A percentile compares a stretch with the other conserved stretches of the same genome.
Conservation (phyloP, 768 basidiomycete genomes). For the Chlorophyllum brunneum region DNA sequence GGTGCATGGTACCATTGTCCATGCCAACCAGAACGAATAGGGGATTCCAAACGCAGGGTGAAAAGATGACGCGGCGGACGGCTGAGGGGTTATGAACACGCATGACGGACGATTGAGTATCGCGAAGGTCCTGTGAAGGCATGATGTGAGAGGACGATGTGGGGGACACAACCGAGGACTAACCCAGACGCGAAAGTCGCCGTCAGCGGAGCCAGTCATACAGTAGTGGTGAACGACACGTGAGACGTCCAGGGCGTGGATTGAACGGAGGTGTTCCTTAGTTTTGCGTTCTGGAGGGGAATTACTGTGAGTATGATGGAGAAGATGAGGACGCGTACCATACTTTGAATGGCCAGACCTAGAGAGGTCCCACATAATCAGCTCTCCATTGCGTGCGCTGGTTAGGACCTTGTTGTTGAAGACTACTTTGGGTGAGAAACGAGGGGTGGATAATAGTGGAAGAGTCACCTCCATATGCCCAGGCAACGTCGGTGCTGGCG, state of each 20-base stretch:
- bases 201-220: slow-evolving; percentile 78
- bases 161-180: slow-evolving; percentile 16
- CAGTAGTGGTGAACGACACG: slow-evolving; percentile 67
- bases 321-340: slow-evolving; percentile 38
- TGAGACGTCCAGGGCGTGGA: slow-evolving; percentile 67
- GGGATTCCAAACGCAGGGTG: slow-evolving; percentile 60
- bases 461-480: slow-evolving; percentile 62
- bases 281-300: slow-evolving; percentile 49
- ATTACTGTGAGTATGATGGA: not conserved
- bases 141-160: not conserved
- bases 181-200: slow-evolving; percentile 80
- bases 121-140: slow-evolving; percentile 67
- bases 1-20: slow-evolving; percentile 67
- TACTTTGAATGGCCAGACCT: slow-evolving; percentile 65
- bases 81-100: slow-evolving; percentile 67
- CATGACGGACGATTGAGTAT: slow-evolving; percentile 64
- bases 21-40: slow-evolving; percentile 66
- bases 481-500: slow-evolving; percentile 76
- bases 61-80: slow-evolving; percentile 68
- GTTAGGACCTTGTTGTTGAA: slow-evolving; percentile 77
- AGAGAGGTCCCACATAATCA: slow-evolving; percentile 80
- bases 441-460: not conserved
- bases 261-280: slow-evolving; percentile 69
- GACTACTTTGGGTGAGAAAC: slow-evolving; percentile 32
- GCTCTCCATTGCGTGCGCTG: slow-evolving; percentile 76